phyloP scores from a whole-genome alignment of 495 filamentous ascomycete genomes.

The Pseudomonodictys pantanalensis region DNA sequence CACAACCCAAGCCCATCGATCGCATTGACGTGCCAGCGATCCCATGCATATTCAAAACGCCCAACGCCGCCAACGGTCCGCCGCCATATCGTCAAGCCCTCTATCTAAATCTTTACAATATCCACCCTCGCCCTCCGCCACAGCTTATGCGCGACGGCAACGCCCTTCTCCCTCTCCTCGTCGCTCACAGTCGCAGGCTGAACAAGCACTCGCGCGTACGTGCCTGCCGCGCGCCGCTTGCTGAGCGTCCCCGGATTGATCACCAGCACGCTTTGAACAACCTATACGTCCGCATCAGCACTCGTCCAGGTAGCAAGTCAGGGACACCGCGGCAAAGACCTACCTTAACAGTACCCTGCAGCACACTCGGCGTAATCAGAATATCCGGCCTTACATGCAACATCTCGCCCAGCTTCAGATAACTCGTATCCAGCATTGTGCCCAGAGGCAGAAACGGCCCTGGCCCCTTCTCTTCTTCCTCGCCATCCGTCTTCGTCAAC shows the following conservation, averaged over 20 bases:
- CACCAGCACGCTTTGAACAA: constrained; percentile 77
- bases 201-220: constrained; percentile 73
- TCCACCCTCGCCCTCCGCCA: constrained; percentile 84
- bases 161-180: constrained; percentile 54
- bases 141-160: constrained; percentile 65
- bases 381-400: constrained; percentile 81
- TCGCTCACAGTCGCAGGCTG: constrained; percentile 59
- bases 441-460: constrained; percentile 55
- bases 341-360: constrained; percentile 87
- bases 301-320: background rate
- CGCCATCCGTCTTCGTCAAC: constrained; percentile 19
- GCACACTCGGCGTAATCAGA: constrained; percentile 73
- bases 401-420: constrained; percentile 88
- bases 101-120: constrained; percentile 62
- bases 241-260: constrained; percentile 88
- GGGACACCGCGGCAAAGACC: constrained; percentile 30
- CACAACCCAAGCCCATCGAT: no score
- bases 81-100: background rate
- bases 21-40: no score
- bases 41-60: no score
- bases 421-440: constrained; percentile 74
- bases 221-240: constrained; percentile 74
- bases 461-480: constrained; percentile 50
- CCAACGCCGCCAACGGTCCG: no score
- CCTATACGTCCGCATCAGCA: constrained; percentile 48